Evolutionary conservation across 306 rosid genomes (phyloP).

Genomic region (Cucumis melo): DNA sequence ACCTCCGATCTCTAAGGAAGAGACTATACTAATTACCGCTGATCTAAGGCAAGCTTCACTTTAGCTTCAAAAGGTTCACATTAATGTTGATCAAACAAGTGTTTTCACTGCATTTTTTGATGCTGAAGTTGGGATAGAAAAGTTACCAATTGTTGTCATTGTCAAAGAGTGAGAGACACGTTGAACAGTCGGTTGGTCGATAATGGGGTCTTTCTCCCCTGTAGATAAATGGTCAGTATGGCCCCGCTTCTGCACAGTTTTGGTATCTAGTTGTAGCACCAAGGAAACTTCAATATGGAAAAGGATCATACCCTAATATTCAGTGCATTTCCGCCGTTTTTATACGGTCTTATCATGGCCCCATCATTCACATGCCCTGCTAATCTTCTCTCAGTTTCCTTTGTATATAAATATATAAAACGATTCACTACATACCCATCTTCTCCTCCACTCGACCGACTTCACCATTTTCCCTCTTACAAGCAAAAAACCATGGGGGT

Average conservation of each 20-base stretch:
- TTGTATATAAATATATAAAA: not conserved
- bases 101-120: not conserved
- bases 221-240: not conserved
- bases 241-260: conserved; percentile 1
- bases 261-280: not conserved
- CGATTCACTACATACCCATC: not conserved
- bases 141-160: conserved; percentile 5
- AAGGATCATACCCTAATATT: not conserved
- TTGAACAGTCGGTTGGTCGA: conserved; percentile 6
- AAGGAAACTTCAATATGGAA: not conserved
- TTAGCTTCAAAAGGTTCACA: not conserved
- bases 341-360: conserved; percentile 6
- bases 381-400: not conserved
- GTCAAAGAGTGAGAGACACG: conserved; percentile 1
- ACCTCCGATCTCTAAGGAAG: too few species aligned
- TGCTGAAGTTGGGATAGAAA: not conserved
- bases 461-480: not conserved
- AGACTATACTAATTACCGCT: too few species aligned
- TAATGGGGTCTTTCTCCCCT: not conserved
- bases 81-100: not conserved
- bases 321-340: conserved; percentile 10
- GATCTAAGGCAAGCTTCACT: too few species aligned
- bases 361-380: conserved; percentile 10
- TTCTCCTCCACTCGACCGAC: not conserved
- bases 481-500: conserved; percentile 29